phyloP scores from a whole-genome alignment of 2,329 filamentous ascomycete species.

The Orbilia ellipsospora region DNA sequence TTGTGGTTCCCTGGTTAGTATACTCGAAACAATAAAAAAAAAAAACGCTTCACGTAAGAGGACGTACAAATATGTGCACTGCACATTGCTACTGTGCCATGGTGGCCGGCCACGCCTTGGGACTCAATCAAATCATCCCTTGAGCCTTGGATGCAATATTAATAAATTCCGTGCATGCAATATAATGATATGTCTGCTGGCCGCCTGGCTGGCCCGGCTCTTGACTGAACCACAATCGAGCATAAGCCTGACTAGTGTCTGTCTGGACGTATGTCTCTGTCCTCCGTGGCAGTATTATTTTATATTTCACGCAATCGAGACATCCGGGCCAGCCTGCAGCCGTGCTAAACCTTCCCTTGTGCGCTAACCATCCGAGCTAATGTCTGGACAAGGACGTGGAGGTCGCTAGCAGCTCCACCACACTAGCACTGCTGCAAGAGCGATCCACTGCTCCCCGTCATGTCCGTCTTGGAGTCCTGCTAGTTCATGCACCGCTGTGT shows the following conservation, averaged over 20 bases:
- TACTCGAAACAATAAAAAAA: background rate
- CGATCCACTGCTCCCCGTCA: constrained; percentile 10
- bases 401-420: background rate
- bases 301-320: constrained; percentile 48
- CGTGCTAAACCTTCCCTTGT: constrained; percentile 1
- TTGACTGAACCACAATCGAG: background rate
- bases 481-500: background rate
- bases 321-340: constrained; percentile 30
- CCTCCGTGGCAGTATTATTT: constrained; percentile 4
- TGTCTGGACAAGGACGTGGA: background rate
- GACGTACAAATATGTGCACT: background rate
- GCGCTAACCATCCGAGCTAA: constrained; percentile 9
- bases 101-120: constrained; percentile 1
- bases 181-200: too few relatives aligned
- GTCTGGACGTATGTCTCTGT: background rate
- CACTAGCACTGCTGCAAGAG: background rate
- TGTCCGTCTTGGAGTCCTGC: background rate
- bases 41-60: background rate
- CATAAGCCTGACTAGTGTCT: background rate
- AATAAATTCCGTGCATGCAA: too few relatives aligned
- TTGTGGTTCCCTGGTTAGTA: constrained; percentile 40
- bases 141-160: too few relatives aligned
- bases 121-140: background rate
- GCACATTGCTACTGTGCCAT: constrained; percentile 2
- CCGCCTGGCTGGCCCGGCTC: background rate